Conservation (phyloP, 495 filamentous ascomycete genomes). For the Pyronema domesticum region DNA sequence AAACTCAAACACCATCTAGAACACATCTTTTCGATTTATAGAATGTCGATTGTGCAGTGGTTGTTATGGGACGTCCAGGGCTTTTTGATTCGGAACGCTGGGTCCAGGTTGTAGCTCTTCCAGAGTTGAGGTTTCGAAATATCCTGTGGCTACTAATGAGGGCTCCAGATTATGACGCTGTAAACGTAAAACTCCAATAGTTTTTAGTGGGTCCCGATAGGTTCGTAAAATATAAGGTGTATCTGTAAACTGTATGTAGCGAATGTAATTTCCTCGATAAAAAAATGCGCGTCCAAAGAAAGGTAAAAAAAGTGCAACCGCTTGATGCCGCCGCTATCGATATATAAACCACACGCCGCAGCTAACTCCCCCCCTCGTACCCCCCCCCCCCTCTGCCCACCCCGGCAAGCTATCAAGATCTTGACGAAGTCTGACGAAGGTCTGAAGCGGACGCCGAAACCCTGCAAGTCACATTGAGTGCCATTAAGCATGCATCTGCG, state of each 20-base stretch:
- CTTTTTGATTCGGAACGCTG: not conserved
- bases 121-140: too few species aligned
- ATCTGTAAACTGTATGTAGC: too few species aligned
- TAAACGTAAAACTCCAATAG: too few species aligned
- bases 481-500: not conserved
- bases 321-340: too few species aligned
- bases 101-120: not conserved
- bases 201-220: too few species aligned
- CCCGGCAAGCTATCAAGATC: not conserved
- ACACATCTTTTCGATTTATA: not conserved
- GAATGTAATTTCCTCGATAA: too few species aligned
- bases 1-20: constrained; percentile 1
- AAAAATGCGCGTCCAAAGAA: too few species aligned
- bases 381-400: not conserved
- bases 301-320: too few species aligned
- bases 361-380: not conserved
- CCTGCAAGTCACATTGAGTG: not conserved
- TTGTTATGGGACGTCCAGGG: not conserved
- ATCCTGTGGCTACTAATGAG: too few species aligned
- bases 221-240: too few species aligned
- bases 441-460: not conserved
- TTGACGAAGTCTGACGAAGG: too few species aligned
- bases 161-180: too few species aligned
- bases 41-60: not conserved
- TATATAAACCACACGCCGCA: not conserved